Evolutionary conservation across 768 basidiomycete species (phyloP), one percentile per base, ranked within the genome.

Genomic region (Boletus tomentosulus): DNA sequence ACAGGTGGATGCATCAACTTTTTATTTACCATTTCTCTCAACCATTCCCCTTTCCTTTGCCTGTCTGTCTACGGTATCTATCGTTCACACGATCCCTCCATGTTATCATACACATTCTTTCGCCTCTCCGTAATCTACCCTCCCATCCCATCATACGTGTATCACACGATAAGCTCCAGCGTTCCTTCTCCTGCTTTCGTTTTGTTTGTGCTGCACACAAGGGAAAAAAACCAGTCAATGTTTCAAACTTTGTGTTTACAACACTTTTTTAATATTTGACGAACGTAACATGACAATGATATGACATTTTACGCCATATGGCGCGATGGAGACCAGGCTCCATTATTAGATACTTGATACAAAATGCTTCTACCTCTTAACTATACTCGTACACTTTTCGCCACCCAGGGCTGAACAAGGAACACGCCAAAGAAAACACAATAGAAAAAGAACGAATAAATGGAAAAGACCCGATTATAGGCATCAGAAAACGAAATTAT

Each of bases 41-140:
- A 10, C 28, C 12, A 34, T 33, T 12, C 31, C 5, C 2, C 7
- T 27, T 35, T 19, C 16, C 16, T 11, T 46, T 59, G 51, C 41
- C 37, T 60, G 47, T 48, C 19, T 37, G 15, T 42, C 27, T 46
- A 61, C 22, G 19, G n/a, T 60, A 61, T 57, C 48, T 60, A 61
- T 48, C 16, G 33, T 44, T 30, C 37, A 28, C 6, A 31, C 30
- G 56, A 38, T 47, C 39, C 22, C 15, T 13, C n/a, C 33, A 33
- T 19, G 22, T 33, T 47, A 47, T 19, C 46, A 24, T 47, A 47
- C 45, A 46, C 22, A 46, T 33, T 47, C 43, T 27, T 16, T 44
- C 27, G 33, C 22, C 31, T 10, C 30, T 22, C 46, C 31, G 19
- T 47, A 47, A 47, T 47, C 19, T 13, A 15, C n/a, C 31, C 28